Percentiles rank a stretch among this genome's conserved stretches.
These are phyloP conservation scores for Cynara cardunculus DNA, from an alignment of 129 eudicot genomes.

Conservation along the genomic window DNA sequence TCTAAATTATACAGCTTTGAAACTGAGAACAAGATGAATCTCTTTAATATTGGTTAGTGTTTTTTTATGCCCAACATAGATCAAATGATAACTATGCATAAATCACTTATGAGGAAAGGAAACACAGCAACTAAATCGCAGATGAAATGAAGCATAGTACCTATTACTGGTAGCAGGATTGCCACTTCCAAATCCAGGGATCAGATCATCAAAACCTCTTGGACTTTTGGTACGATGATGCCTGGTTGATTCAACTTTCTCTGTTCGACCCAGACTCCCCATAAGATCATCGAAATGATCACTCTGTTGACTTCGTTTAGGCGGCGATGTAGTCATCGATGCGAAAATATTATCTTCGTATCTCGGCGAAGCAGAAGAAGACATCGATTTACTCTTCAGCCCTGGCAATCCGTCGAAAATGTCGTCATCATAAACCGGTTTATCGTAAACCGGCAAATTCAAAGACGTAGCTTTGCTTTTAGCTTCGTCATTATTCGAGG, in stretches of 20 bases:
- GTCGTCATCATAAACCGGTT: constrained; percentile 94
- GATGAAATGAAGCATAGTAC: constrained; percentile 26
- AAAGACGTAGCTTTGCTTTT: constrained; percentile 31
- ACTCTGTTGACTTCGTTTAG: constrained; percentile 29
- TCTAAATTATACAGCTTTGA: background rate
- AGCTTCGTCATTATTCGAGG: constrained; percentile 21
- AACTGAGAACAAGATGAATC: background rate
- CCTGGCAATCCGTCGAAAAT: constrained; percentile 84
- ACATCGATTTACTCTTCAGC: constrained; percentile 54
- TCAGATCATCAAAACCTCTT: constrained; percentile 54
- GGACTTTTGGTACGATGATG: constrained; percentile 19
- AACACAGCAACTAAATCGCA: background rate
- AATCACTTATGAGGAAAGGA: background rate
- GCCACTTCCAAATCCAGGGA: constrained; percentile 64
- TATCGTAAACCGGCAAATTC: constrained; percentile 76
- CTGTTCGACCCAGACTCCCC: constrained; percentile 56
- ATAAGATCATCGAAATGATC: constrained; percentile 69
- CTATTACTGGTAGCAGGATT: constrained; percentile 39
- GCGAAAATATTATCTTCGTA: constrained; percentile 61
- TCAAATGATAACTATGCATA: background rate
- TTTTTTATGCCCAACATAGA: background rate
- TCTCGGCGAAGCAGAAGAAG: constrained; percentile 24
- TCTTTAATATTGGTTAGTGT: background rate
- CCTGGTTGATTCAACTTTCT: constrained; percentile 27
- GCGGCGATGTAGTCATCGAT: constrained; percentile 35